Evolutionary conservation across 2,329 filamentous ascomycete genomes (phyloP), one percentile per base, ranked within the genome.

Genomic region (Hypoxylon sp.): DNA sequence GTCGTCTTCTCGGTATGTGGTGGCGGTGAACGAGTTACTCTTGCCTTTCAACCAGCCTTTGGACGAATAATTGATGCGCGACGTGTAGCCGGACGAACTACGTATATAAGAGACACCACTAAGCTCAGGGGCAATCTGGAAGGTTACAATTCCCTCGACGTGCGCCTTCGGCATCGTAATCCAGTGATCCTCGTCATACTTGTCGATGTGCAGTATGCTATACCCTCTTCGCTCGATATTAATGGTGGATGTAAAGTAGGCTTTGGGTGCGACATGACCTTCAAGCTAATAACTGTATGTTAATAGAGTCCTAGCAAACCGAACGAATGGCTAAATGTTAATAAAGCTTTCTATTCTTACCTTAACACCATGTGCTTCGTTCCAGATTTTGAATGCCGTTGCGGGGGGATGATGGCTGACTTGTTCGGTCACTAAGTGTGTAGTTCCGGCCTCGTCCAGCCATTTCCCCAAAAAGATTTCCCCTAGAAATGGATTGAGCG

Each of bases 201-300:
- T 55, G 43, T 71, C 72, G 25, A 97, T 82, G 52, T 92, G 91
- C 69, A 95, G 85, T 32, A 96, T 83, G 41, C 94, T 94, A 76
- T 97, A 94, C 34, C 95, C 95, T 72, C 96, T 91, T 81, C 97
- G 93, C 85, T 96, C 97, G 76, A 99, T 91, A 75, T 95, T 91
- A 79, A 98, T 97, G 46, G 95, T 97, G 72, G 91, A 90, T 68
- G 91, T 92, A 80, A 99, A 97, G 14, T 93, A 96, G 3, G 95
- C 94, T 79, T 97, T 98, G 77, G 98, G 96, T 14, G 92, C 95
- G 75, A 98, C 97, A 82, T 97, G 97, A 56, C 95, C 95, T 82
- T 91, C 84, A n/a, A 91, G 81, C 75, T 85, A 30, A 19, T 85
- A 30, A n/a, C 9, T 62, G 3, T 23, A 45, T n/a, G 60, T 68